Evolutionary conservation across 163 green algal species (phyloP).

Genomic region (Chlamydomonas reinhardtii): DNA sequence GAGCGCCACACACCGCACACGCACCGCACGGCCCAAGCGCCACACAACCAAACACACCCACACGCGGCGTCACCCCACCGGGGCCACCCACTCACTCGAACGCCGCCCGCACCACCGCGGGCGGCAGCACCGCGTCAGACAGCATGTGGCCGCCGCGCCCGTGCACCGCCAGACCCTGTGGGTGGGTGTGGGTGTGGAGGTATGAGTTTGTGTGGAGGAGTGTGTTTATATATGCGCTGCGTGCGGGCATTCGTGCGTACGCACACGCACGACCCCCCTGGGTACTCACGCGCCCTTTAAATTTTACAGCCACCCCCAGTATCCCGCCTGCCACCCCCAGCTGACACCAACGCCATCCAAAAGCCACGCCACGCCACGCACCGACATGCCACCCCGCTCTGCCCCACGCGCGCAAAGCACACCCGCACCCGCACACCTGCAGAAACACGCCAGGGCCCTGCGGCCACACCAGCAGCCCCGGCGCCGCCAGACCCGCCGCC

Average conservation of each 20-base stretch:
- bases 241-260: no score
- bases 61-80: no score
- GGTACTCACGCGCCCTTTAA: background rate
- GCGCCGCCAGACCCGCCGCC: conserved; percentile 67
- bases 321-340: no score
- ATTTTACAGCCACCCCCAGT: no score
- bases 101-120: conserved; percentile 68
- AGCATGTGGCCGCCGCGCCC: conserved; percentile 76
- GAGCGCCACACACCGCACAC: no score
- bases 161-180: conserved; percentile 91
- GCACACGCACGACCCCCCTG: no score
- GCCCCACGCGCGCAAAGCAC: background rate
- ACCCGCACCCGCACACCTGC: conserved; percentile 65
- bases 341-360: no score
- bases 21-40: no score
- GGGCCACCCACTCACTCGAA: conserved; percentile 73
- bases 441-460: conserved; percentile 89
- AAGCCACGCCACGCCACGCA: background rate
- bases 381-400: no score
- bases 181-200: background rate
- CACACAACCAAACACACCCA: no score
- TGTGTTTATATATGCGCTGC: no score
- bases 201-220: no score
- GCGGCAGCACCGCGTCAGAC: conserved; percentile 65
- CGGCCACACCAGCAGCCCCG: conserved; percentile 77